These are phyloP conservation scores for Psilocybe cubensis DNA, from an alignment of 768 basidiomycete species.

Conservation along the genomic window DNA sequence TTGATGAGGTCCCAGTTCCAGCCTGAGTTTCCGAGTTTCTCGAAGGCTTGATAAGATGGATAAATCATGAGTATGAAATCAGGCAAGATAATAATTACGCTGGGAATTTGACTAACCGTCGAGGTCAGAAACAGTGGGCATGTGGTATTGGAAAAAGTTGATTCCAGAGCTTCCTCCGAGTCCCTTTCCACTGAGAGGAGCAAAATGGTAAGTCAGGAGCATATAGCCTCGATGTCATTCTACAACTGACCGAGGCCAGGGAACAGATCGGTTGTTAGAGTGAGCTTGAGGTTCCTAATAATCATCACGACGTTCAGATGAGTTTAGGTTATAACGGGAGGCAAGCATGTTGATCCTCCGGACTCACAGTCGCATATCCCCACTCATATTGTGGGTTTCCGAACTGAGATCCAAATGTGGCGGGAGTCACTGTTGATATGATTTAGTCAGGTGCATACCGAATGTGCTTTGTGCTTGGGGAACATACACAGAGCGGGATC, in stretches of 20 bases:
- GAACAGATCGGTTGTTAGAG: not conserved
- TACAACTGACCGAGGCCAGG: slow-evolving; percentile 1
- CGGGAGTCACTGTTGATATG: not conserved
- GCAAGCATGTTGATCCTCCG: no score
- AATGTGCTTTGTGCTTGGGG: not conserved
- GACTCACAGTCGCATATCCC: slow-evolving; percentile 1
- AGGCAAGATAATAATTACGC: no score
- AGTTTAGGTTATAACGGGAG: no score
- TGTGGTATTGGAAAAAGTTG: slow-evolving; percentile 5
- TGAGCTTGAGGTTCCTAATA: slow-evolving; percentile 1
- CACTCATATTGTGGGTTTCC: slow-evolving; percentile 8
- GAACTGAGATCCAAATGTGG: slow-evolving; percentile 6
- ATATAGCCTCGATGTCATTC: not conserved
- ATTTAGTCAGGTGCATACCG: not conserved
- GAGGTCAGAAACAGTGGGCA: not conserved
- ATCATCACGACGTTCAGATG: not conserved
- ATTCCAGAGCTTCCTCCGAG: slow-evolving; percentile 8
- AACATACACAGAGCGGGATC: slow-evolving; percentile 3
- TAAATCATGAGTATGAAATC: no score
- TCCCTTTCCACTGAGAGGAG: not conserved
- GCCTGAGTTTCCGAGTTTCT: slow-evolving; percentile 3
- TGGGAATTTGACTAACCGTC: slow-evolving; percentile 2
- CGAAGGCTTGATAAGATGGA: not conserved
- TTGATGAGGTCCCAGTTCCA: slow-evolving; percentile 6
- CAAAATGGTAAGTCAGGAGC: not conserved